Base-by-base conservation (phyloP, 257 asterid genomes). In the Ballota nigra region DNA sequence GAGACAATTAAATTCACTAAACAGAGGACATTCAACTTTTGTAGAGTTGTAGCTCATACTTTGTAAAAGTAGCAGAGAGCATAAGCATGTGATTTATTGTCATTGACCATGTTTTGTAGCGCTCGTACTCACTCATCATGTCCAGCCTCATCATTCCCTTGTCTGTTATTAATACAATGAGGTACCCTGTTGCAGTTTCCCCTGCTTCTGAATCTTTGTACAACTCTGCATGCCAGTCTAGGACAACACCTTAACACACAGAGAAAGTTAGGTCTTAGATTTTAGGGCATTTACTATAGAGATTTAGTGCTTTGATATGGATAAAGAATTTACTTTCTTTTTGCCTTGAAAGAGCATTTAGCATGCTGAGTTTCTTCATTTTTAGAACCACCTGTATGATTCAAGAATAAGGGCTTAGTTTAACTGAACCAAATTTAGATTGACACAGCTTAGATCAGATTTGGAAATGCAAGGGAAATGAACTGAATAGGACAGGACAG, bases 31-130 rank as follows among this genome's bases (percentile, higher is more conserved):
- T 70, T 85, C 76, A 87, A 45, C 51, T 41, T 80, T 81, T 77
- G 76, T 83, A 87, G 75, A 75, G 81, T 68, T 91, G 91, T 55
- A 81, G 83, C 66, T 87, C 86, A 59, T 81, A 86, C 83, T 82
- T 86, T 58, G 85, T 73, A 49, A 79, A 80, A 18, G 95, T 83
- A 70, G 90, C 68, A 29, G 92, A 89, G 58, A 92, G 92, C 82
- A 80, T 81, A 56, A 92, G 68, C 96, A 92, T 87, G 70, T 88
- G 96, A 78, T 88, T 84, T 70, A 92, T 83, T 40, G 96, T 83
- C 84, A 82, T 82, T 7, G 96, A 90, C 98, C 96, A 89, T 47
- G 84, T 87, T 70, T 68, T 81, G 79, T 88, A 86, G 15, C 67
- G 78, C 72, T 84, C 81, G 33, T 89, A 77, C 62, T 92, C 90